Base-by-base conservation (phyloP, 1,284 basidiomycete genomes). In the Irpex sp. region DNA sequence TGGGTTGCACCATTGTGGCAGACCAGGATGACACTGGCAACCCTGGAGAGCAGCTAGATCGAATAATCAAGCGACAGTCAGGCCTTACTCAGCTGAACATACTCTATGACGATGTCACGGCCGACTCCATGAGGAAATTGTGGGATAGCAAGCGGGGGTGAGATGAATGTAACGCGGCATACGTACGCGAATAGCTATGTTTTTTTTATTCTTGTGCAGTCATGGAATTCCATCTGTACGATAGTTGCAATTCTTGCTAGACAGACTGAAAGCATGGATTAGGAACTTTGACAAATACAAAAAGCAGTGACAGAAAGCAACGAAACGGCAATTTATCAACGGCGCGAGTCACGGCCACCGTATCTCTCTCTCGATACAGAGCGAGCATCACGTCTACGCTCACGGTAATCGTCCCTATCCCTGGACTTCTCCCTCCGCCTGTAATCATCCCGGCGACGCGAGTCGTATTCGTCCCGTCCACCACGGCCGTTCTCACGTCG, bases 271-370 rank as follows among this genome's bases (percentile, higher is more conserved):
- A 34, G 31, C 31, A 34, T 47, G 9, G n/a, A 47, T 47, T 47
- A 47, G 40, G 40, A 47, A 47, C n/a, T 11, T 11, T 47, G 40
- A 47, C 40, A 47, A 47, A 47, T 47, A 47, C 40, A 47, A 47
- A 34, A 34, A 47, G 40, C 79, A 48, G 76, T 77, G 66, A 70
- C 8, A 79, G 77, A 8, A 65, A 44, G 15, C 26, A 52, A 52
- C 51, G 17, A 34, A 34, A 52, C 17, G 15, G 19, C 15, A 8
- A 11, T 19, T 37, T 36, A 17, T 62, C 55, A 65, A 19, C 64
- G 58, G 40, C 64, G 58, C 13, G 64, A 65, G 55, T 65, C 64
- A 19, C 64, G 64, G 3, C 58, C 64, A 49, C 34, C 31, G 38
- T 65, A 65, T 44, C 64, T 48, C 11, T 62, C 61, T 2, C 64